These are phyloP conservation scores for Volvariella surrecta DNA, from an alignment of 1,284 basidiomycete species.

Conservation along the genomic window DNA sequence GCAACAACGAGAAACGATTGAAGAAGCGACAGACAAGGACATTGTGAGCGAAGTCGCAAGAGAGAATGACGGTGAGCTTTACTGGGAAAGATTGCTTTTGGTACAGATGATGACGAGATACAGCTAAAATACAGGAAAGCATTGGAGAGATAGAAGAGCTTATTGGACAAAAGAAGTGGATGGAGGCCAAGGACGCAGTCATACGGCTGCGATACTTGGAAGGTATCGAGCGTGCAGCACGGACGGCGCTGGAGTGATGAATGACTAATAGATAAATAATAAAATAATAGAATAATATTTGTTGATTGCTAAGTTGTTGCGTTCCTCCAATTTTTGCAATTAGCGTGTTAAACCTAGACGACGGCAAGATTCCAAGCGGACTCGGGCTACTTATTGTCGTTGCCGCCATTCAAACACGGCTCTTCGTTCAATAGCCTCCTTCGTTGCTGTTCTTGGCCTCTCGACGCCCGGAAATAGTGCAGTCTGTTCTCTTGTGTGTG, in stretches of 20 bases:
- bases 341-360: neutral
- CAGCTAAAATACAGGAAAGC: constrained; percentile 48
- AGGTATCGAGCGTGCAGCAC: constrained; percentile 66
- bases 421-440: too few relatives aligned
- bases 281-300: constrained; percentile 1
- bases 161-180: constrained; percentile 50
- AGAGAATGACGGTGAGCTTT: constrained; percentile 53
- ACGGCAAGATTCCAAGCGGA: too few relatives aligned
- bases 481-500: too few relatives aligned
- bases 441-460: too few relatives aligned
- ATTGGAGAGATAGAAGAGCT: constrained; percentile 39
- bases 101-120: neutral
- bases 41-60: constrained; percentile 42
- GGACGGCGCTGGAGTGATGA: constrained; percentile 34
- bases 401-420: too few relatives aligned
- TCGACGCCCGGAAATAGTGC: too few relatives aligned
- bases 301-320: too few relatives aligned
- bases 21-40: constrained; percentile 48
- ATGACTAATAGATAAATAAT: neutral
- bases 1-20: constrained; percentile 75
- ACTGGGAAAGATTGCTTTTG: constrained; percentile 3
- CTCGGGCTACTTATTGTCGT: too few relatives aligned
- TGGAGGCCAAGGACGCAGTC: constrained; percentile 46
- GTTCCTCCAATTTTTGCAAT: constrained; percentile 4
- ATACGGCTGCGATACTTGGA: constrained; percentile 73